Conservation (phyloP, 2,329 filamentous ascomycete species). For the Aspergillus jensenii region DNA sequence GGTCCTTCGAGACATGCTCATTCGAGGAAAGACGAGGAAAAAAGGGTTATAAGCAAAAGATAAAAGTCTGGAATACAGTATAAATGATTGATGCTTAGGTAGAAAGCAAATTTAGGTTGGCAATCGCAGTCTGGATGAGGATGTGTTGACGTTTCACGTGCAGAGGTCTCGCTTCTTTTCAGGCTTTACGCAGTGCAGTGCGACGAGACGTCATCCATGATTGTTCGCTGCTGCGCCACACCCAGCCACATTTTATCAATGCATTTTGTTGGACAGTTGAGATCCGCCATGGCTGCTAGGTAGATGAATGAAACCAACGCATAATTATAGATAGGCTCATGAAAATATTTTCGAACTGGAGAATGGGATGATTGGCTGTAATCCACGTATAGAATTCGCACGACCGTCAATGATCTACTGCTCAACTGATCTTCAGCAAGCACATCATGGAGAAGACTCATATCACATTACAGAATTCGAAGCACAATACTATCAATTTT, state of each 20-base stretch:
- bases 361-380: background rate
- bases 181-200: conserved; percentile 12
- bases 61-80: background rate
- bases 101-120: conserved; percentile 16
- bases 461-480: conserved; percentile 26
- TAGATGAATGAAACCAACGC: too few species aligned
- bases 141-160: conserved; percentile 33
- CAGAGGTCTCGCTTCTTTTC: conserved; percentile 25
- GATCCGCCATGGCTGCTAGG: too few species aligned
- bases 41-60: background rate
- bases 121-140: conserved; percentile 25
- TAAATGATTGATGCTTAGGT: background rate
- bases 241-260: background rate
- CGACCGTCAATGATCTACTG: background rate
- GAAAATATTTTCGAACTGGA: background rate
- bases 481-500: conserved; percentile 30
- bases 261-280: background rate
- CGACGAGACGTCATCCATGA: conserved; percentile 31
- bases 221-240: conserved; percentile 32
- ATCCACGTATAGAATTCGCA: background rate
- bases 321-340: too few species aligned
- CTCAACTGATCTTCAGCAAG: background rate
- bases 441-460: background rate
- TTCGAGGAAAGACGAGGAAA: conserved; percentile 8
- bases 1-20: conserved; percentile 42